A percentile compares a stretch with the other conserved stretches of the same genome.
Conservation (phyloP, 768 basidiomycete genomes). For the Boletus subparvulus region DNA sequence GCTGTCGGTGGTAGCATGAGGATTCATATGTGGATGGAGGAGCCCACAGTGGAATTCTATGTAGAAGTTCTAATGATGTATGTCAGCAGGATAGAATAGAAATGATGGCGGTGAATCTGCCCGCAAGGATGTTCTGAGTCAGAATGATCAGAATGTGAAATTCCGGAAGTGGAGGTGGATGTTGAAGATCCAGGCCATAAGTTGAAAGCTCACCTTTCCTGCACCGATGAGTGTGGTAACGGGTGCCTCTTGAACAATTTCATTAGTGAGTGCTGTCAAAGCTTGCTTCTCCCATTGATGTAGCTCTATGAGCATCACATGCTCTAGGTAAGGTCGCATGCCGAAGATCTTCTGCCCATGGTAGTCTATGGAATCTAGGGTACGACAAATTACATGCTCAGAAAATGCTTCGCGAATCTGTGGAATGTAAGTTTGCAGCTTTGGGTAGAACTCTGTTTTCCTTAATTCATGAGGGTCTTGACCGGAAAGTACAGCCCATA, state of each 20-base stretch:
- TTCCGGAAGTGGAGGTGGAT: too few relatives aligned
- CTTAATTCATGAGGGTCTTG: not conserved
- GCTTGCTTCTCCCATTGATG: slow-evolving; percentile 2
- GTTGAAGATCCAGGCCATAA: too few relatives aligned
- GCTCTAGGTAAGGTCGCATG: not conserved
- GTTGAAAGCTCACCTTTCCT: too few relatives aligned
- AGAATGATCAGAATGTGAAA: too few relatives aligned
- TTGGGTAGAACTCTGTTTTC: not conserved
- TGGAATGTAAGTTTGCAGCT: not conserved
- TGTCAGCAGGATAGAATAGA: too few relatives aligned
- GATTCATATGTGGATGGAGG: slow-evolving; percentile 4
- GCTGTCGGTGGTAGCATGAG: not conserved
- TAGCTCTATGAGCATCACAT: not conserved
- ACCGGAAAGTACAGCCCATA: not conserved
- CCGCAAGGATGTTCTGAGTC: too few relatives aligned
- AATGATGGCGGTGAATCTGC: too few relatives aligned
- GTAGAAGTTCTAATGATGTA: slow-evolving; percentile 4
- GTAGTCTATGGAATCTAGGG: not conserved
- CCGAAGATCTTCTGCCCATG: not conserved
- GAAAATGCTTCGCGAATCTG: not conserved
- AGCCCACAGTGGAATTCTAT: not conserved
- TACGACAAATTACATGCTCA: not conserved
- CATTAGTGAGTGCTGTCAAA: slow-evolving; percentile 1
- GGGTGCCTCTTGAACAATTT: slow-evolving; percentile 9
- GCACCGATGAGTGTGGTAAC: not conserved